Evolutionary conservation across 2,329 filamentous ascomycete genomes (phyloP).

Genomic region (Fusarium sp.): DNA sequence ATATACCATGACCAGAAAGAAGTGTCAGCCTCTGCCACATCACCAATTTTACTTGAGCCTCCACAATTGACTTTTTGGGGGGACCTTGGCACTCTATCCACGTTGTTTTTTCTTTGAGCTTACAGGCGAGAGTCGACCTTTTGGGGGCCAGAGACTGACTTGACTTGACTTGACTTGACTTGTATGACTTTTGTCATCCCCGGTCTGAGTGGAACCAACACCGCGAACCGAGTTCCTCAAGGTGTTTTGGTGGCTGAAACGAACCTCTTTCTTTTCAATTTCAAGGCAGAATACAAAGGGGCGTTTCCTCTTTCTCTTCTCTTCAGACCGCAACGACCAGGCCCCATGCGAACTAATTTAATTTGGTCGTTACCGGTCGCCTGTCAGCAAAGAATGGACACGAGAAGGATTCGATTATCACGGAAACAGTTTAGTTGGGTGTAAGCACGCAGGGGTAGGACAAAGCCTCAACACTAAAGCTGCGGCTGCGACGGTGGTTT

Average conservation of each 20-base stretch:
- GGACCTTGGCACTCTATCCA: neutral
- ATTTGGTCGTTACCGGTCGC: neutral
- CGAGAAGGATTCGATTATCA: neutral
- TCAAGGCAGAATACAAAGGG: neutral
- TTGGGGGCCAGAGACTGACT: neutral
- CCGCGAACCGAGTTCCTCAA: neutral
- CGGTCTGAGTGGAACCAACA: neutral
- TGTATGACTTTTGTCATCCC: neutral
- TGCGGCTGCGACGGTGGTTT: neutral
- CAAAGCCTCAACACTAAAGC: conserved; percentile 1
- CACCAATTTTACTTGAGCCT: conserved; percentile 1
- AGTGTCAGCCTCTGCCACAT: neutral
- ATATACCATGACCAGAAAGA: neutral
- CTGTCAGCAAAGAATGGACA: neutral
- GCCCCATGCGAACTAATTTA: neutral
- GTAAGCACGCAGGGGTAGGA: conserved; percentile 1
- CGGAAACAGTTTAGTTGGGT: neutral
- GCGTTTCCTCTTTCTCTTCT: neutral
- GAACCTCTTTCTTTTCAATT: conserved; percentile 2
- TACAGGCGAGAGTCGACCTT: neutral
- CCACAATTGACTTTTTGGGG: neutral
- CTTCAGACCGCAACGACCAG: neutral
- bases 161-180: no score
- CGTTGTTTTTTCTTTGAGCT: neutral
- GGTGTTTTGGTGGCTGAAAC: neutral